These are phyloP conservation scores for Evansstolkia leycettana DNA, from an alignment of 495 filamentous ascomycete species.

Conservation along the genomic window DNA sequence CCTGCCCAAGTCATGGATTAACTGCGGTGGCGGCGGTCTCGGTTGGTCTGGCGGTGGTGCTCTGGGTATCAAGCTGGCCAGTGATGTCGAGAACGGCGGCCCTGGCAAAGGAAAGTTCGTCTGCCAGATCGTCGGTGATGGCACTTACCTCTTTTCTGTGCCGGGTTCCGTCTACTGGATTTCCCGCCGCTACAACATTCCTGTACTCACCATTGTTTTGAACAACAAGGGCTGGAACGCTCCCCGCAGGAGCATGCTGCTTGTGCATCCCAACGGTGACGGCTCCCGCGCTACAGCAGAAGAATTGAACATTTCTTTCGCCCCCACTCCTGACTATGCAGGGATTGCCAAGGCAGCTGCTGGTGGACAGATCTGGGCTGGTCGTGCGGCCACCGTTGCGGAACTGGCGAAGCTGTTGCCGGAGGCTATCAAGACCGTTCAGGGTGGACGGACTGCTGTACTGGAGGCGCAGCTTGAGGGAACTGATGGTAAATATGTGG, in stretches of 20 bases:
- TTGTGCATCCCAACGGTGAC: conserved; percentile 75
- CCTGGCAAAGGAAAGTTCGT: conserved; percentile 70
- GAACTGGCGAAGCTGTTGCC: conserved; percentile 49
- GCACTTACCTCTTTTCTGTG: conserved; percentile 80
- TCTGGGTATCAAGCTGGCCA: conserved; percentile 79
- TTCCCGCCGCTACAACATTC: conserved; percentile 70
- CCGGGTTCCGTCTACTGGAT: conserved; percentile 95
- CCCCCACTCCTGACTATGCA: conserved; percentile 74
- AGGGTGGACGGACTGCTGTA: conserved; percentile 56
- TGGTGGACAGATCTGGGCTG: conserved; percentile 65
- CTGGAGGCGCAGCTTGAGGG: conserved; percentile 43
- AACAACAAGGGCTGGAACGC: conserved; percentile 97
- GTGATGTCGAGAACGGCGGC: conserved; percentile 44
- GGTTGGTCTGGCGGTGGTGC: conserved; percentile 92
- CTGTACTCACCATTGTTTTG: conserved; percentile 78
- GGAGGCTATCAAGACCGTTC: conserved; percentile 55
- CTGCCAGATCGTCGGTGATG: conserved; percentile 86
- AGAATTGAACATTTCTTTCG: conserved; percentile 84
- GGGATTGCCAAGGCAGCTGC: conserved; percentile 87
- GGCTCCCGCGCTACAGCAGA: conserved; percentile 67
- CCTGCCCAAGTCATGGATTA: conserved; percentile 73
- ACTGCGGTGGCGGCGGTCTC: conserved; percentile 86
- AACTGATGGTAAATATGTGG: conserved; percentile 27
- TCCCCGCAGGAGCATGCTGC: conserved; percentile 57
- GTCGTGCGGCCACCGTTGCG: conserved; percentile 46